Conservation (phyloP, 345 rosid genomes). For the Limnanthes douglasii region DNA sequence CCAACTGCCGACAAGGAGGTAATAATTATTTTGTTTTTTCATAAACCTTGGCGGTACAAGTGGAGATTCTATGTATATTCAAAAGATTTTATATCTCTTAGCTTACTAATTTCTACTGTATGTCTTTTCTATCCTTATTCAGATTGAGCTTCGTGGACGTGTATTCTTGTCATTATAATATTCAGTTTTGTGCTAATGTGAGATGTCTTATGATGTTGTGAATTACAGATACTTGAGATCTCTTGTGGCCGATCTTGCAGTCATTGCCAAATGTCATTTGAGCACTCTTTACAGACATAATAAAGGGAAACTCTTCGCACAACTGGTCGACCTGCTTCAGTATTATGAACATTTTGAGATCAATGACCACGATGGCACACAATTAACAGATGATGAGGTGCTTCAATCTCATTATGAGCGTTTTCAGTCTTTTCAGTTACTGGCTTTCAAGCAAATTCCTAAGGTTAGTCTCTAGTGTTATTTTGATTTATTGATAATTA, state of each 20-base stretch:
- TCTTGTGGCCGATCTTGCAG: conserved; percentile 92
- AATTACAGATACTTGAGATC: conserved; percentile 78
- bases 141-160: no score
- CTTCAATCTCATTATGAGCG: conserved; percentile 81
- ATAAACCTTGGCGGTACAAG: no score
- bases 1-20: conserved; percentile 99
- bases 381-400: conserved; percentile 87
- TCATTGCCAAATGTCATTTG: conserved; percentile 87
- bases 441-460: conserved; percentile 80
- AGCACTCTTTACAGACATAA: conserved; percentile 77
- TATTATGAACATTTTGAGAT: conserved; percentile 98
- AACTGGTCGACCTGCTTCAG: conserved; percentile 88
- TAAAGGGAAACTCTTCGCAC: conserved; percentile 87
- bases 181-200: no score
- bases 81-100: no score
- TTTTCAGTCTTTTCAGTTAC: conserved; percentile 77
- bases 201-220: conserved; percentile 6
- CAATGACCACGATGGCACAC: conserved; percentile 92
- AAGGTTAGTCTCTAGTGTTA: conserved; percentile 34
- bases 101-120: not conserved
- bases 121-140: not conserved
- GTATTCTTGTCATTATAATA: no score
- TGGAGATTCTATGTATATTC: no score
- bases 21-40: conserved; percentile 2
- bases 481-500: conserved; percentile 5